A percentile compares a stretch with the other conserved stretches of the same genome.
Conservation (phyloP, 305 asterid genomes). For the Fraxinus sp. region DNA sequence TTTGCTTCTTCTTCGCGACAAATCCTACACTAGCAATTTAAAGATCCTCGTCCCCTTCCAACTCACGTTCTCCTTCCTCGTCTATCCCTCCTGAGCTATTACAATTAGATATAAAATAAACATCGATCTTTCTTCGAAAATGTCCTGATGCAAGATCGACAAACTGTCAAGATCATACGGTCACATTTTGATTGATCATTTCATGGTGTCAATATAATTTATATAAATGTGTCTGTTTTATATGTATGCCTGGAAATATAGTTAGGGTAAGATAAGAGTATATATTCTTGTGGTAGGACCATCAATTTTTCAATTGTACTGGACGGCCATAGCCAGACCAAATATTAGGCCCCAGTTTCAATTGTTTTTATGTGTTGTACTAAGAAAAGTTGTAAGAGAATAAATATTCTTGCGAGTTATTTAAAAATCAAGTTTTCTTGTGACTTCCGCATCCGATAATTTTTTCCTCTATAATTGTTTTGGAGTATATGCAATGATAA, state of each 20-base stretch:
- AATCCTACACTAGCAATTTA: not conserved
- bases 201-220: not conserved
- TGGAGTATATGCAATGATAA: not conserved
- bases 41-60: slow-evolving; percentile 23
- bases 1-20: not conserved
- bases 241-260: not conserved
- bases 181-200: not conserved
- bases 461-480: not conserved
- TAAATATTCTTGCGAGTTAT: slow-evolving; percentile 39
- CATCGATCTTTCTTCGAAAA: not conserved
- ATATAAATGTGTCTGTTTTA: not conserved
- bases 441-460: slow-evolving; percentile 25
- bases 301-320: slow-evolving; percentile 26
- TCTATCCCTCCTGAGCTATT: slow-evolving; percentile 61
- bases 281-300: slow-evolving; percentile 44
- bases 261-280: slow-evolving; percentile 5
- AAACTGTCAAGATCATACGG: not conserved
- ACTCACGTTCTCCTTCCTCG: slow-evolving; percentile 49
- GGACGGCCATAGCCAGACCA: slow-evolving; percentile 26
- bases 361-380: slow-evolving; percentile 41
- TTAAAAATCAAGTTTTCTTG: slow-evolving; percentile 31
- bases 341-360: slow-evolving; percentile 33
- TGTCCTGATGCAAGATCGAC: not conserved
- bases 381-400: slow-evolving; percentile 37
- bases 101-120: not conserved